A percentile compares a stretch with the other conserved stretches of the same genome.
Conservation (phyloP, 202 grass and related monocot species). For the Carex arenaria region DNA sequence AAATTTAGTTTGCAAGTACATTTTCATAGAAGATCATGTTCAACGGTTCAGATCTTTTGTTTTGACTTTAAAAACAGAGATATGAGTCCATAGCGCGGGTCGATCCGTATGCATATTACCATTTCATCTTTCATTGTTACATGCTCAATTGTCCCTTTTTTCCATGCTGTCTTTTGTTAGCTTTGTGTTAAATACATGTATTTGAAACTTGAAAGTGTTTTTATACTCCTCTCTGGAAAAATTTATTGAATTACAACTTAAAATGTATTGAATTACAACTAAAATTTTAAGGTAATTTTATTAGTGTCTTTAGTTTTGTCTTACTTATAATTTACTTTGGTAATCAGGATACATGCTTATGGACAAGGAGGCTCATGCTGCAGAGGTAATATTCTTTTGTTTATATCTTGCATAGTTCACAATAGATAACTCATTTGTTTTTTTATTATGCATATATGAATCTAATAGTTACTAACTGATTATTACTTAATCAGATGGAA, state of each 20-base stretch:
- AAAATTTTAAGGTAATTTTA: not conserved
- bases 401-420: not conserved
- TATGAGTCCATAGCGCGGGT: too few species aligned
- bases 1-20: too few species aligned
- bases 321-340: not conserved
- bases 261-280: not conserved
- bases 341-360: slow-evolving; percentile 72
- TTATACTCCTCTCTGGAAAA: not conserved
- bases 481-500: slow-evolving; percentile 46
- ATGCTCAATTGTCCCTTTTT: not conserved
- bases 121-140: not conserved
- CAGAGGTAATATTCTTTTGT: slow-evolving; percentile 42
- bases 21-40: too few species aligned
- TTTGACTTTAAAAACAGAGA: too few species aligned
- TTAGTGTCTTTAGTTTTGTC: not conserved
- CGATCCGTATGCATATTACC: too few species aligned
- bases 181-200: not conserved
- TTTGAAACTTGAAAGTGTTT: not conserved
- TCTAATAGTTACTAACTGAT: not conserved
- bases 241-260: not conserved
- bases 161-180: not conserved
- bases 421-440: not conserved
- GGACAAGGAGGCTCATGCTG: slow-evolving; percentile 77
- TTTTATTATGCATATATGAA: not conserved
- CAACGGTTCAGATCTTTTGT: too few species aligned